Evolutionary conservation across 1,284 basidiomycete genomes (phyloP), one percentile per base, ranked within the genome.

Genomic region (Ceratobasidium sp.): DNA sequence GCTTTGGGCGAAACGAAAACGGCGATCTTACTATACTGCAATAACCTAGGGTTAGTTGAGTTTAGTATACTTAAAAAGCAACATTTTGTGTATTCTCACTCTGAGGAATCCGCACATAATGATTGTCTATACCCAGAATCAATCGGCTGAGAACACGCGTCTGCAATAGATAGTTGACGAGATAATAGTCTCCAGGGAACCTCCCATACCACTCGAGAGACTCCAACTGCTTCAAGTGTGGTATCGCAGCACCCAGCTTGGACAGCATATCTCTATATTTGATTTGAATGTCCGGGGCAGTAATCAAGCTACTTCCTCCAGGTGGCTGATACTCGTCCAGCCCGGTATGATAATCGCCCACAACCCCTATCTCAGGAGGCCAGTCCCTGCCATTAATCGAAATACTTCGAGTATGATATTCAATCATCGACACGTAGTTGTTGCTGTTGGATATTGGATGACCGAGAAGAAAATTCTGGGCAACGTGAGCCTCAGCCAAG

Each of bases 161-260:
- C 23, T 62, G 41, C 18, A 48, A 21, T 28, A 62, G 45, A 34
- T 62, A 50, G 8, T 23, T 36, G 21, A 48, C 60, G 3, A 62
- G 32, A 26, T 62, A 62, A 48, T 62, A 62, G 32, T 62, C 60
- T 3, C 60, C 60, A 62, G 60, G 60, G 16, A 62, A 62, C 21
- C 60, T 46, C 28, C 45, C 60, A 23, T 62, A 62, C 60, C 60
- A 62, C 32, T 62, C 60, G 18, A 62, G 60, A 4, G 45, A 48
- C 23, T 50, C 45, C 10, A 62, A 30, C 39, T 60, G 59, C 18
- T 48, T 65, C 10, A 62, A 30, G 30, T 61, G 59, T 32, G 41
- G 59, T 16, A 61, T 61, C 43, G 59, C 28, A 3, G 59, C 41
- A 5, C 45, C 59, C 3, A 61, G 59, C 21, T 61, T 61, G 18